Evolutionary conservation across 2,329 filamentous ascomycete species (phyloP).

Genomic region (Apiospora rasikravindrae): DNA sequence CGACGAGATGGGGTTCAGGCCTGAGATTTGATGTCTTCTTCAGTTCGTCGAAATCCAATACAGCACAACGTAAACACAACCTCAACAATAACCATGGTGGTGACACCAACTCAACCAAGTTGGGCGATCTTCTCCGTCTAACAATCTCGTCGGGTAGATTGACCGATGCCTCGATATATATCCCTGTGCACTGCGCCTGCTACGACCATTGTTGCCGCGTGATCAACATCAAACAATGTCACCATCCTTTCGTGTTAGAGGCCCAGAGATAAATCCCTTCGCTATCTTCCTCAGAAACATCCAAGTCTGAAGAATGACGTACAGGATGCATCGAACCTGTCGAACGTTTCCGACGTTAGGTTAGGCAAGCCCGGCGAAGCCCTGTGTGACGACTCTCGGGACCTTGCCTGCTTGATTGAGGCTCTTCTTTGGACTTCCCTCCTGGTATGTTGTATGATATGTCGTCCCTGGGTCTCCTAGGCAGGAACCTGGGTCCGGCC

Average conservation of each 20-base stretch:
- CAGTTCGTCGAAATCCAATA: not conserved
- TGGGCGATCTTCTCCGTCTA: not conserved
- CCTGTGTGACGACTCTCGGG: not conserved
- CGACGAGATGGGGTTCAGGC: not conserved
- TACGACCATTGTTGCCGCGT: conserved; percentile 1
- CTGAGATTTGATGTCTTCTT: not conserved
- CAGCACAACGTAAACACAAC: not conserved
- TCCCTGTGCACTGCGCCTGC: conserved; percentile 5
- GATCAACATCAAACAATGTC: conserved; percentile 18
- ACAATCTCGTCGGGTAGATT: not conserved
- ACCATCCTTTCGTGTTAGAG: conserved; percentile 1
- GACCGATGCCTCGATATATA: not conserved
- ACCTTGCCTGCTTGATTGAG: not conserved
- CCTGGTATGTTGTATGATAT: no score
- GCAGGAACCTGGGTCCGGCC: not conserved
- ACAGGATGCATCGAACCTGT: not conserved
- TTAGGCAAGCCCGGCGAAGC: not conserved
- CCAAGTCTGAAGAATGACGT: not conserved
- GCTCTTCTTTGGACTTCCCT: not conserved
- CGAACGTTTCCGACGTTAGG: not conserved
- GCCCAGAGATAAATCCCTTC: not conserved
- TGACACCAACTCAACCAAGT: not conserved
- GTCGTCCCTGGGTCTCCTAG: not conserved
- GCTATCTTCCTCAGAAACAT: not conserved
- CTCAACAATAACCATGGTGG: not conserved